Base-by-base conservation (phyloP, 495 filamentous ascomycete species). In the Extremus antarcticus region DNA sequence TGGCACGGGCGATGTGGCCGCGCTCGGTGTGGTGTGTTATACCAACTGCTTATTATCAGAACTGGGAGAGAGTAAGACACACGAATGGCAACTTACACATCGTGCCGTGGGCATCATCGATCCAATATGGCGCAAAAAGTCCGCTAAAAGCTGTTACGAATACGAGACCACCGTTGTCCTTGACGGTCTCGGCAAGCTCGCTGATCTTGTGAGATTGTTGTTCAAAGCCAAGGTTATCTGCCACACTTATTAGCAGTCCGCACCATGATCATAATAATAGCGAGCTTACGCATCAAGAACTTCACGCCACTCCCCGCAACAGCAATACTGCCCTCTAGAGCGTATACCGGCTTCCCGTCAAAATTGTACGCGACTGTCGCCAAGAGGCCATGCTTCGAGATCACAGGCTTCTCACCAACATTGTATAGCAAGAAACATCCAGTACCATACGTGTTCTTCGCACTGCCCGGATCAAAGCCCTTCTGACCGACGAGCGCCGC, bases 91-190 rank as follows among this genome's bases (percentile, higher is more conserved):
- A 58, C 59, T 49, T 56, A 63, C 60, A 90, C 20, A 92, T 81
- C 1, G 90, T 95, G 50, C 91, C 91, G 69, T 90, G 84, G 29
- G 89, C 90, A 70, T 95, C 88, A 67, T 95, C 91, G 58, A 95
- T 94, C 91, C 91, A 97, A 68, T 95, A 95, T n/a, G 91, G 91
- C 17, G 91, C 91, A 68, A 95, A 95, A 0, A 97, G 76, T 57
- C 91, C 91, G 73, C 87, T 92, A 68, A 97, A 97, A 0, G 91
- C 91, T 25, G 91, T 95, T 47, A 97, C 91, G 64, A 97, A 97
- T 4, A 94, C 79, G 38, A 90, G 88, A 22, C 91, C 91, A 57
- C 91, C 91, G 55, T 82, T 95, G 61, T 97, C 88, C n/a, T 83
- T 66, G 0, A 95, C 91, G 1, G 78, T 85, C 49, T 78, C 80